Base-by-base conservation (phyloP, 2,329 filamentous ascomycete genomes). In the Fusarium longipes region DNA sequence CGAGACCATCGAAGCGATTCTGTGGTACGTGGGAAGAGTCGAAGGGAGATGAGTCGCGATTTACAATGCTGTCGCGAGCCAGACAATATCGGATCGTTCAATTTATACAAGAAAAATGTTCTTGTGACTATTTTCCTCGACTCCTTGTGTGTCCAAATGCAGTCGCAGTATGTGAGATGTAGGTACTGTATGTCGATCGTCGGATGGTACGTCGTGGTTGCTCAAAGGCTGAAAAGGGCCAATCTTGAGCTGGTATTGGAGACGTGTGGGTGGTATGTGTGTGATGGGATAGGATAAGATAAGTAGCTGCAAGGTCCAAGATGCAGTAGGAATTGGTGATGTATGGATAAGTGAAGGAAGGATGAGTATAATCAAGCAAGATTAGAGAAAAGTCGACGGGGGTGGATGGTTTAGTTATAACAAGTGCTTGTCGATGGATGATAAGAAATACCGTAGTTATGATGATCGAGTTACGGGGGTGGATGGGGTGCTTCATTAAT, bases 1-100 rank as follows among this genome's bases (percentile, higher is more conserved):
- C 68, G 76, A 77, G 63, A 77, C 75, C 76, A 78, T 78, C 69
- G 74, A 74, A 70, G 65, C 57, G 57, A 63, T 63, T 68, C 24
- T 51, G 55, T 58, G 50, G 49, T 63, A 25, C 24, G 57, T 47
- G 35, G 27, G 32, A 51, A 35, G 44, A 24, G 38, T 33, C 38
- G 42, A 53, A 32, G 20, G 30, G 38, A 36, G 57, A 49, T 54
- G 36, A 30, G 33, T 39, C 58, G 68, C 39, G 43, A 30, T 33
- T 49, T 29, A 39, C 25, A 53, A 69, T 48, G 32, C 47, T 55
- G 55, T 67, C 56, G 59, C 44, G 15, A 70, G 45, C 58, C 40
- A 53, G 29, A 27, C 4, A 49, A 48, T 44, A 36, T 50, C 40
- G 45, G 32, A 25, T 52, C 11, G 33, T 50, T 27, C 22, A 44